Conservation (phyloP, 106 monocot genomes). For the Cymbidium sinense region DNA sequence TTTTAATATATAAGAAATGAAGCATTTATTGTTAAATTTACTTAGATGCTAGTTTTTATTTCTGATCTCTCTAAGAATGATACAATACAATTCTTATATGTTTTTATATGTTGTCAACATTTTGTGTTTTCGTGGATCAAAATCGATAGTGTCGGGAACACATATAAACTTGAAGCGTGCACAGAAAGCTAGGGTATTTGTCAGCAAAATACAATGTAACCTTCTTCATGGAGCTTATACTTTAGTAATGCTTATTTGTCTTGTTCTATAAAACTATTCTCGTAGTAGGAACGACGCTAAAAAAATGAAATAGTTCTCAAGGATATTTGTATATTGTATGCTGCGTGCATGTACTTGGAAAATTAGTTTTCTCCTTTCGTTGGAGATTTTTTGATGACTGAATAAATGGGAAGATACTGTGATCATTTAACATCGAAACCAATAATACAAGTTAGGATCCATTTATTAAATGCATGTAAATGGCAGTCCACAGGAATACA, state of each 20-base stretch:
- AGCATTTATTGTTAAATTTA: neutral
- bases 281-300: neutral
- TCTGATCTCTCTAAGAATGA: neutral
- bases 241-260: neutral
- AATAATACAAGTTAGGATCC: neutral
- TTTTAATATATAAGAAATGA: too few relatives aligned
- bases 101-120: neutral
- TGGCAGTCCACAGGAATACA: neutral
- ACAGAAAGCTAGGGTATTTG: slow-evolving; percentile 93
- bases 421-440: neutral
- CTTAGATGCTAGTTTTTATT: neutral
- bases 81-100: neutral
- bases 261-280: neutral
- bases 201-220: slow-evolving; percentile 82
- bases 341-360: neutral
- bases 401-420: neutral
- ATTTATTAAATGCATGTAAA: neutral
- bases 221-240: neutral
- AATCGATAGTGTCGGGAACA: slow-evolving; percentile 83
- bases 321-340: too few relatives aligned
- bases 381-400: neutral
- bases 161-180: slow-evolving; percentile 89
- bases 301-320: neutral
- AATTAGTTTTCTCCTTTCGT: neutral
- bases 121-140: slow-evolving; percentile 40